A percentile compares a stretch with the other conserved stretches of the same genome.
Conservation (phyloP, 345 rosid genomes). For the Garcia nutans region DNA sequence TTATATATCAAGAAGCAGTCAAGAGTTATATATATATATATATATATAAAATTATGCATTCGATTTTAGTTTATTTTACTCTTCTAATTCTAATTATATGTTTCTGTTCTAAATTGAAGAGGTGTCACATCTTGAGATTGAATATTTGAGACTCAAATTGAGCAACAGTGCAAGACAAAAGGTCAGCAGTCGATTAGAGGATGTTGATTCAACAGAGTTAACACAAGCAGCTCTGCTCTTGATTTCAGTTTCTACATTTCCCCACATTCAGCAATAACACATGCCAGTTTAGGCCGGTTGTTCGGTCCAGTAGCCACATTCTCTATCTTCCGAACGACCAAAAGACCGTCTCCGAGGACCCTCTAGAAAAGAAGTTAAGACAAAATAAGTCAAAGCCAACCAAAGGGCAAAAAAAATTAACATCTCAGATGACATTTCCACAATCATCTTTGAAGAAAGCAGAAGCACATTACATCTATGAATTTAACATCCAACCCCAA, state of each 20-base stretch:
- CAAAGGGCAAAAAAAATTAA: background rate
- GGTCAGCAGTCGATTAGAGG: slow-evolving; percentile 3
- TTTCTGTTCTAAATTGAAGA: too few species aligned
- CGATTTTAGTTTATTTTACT: too few species aligned
- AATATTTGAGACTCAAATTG: background rate
- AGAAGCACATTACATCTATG: background rate
- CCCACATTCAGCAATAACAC: slow-evolving; percentile 80
- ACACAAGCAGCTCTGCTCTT: background rate
- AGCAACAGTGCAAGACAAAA: background rate
- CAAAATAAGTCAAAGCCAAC: background rate
- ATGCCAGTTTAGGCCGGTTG: slow-evolving; percentile 83
- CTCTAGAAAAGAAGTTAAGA: slow-evolving; percentile 39
- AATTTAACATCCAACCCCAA: background rate
- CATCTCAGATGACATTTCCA: background rate
- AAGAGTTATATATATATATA: too few species aligned
- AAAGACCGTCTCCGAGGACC: slow-evolving; percentile 88
- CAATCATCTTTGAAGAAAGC: background rate
- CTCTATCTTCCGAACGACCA: slow-evolving; percentile 86
- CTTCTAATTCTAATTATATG: too few species aligned
- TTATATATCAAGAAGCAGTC: too few species aligned
- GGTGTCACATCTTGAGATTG: too few species aligned
- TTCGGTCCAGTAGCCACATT: slow-evolving; percentile 93
- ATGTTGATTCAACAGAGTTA: background rate
- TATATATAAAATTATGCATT: too few species aligned
- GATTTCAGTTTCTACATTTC: slow-evolving; percentile 56